Evolutionary conservation across 768 basidiomycete genomes (phyloP), one percentile per base, ranked within the genome.

Genomic region (Cystoderma amianthinum): DNA sequence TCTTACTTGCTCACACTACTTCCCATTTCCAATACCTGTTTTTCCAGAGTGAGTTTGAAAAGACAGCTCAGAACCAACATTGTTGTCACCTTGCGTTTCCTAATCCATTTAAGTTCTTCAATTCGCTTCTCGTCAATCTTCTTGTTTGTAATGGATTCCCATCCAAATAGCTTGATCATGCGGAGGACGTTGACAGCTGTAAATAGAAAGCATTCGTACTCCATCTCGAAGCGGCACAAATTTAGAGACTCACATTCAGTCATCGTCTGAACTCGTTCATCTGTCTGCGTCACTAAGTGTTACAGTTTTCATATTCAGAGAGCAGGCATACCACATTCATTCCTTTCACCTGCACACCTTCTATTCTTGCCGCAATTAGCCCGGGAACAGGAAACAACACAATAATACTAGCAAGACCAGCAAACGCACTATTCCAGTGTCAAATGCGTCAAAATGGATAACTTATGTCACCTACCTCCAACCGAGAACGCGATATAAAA

Each of bases 101-200:
- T 72, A 32, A 81, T 61, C 57, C 68, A 71, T 3, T 49, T 43
- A 12, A 89, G 58, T 55, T 89, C 86, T 3, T 71, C 70, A 33
- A 80, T 72, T 44, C 85, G 71, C 49, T 76, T 76, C 21, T 69
- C 68, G 16, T 67, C 59, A 35, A 90, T 63, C 38, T 67, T 66
- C 10, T 68, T 55, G 17, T 71, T 62, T 52, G 82, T 71, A 36
- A 74, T 69, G 43, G 71, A 68, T 67, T 80, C 71, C 72, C 84
- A 74, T 5, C 70, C 84, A 49, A 87, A 85, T 32, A 85, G 61
- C 57, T 86, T 85, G 53, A 84, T 65, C 76, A 84, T 82, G 13
- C 81, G 70, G 11, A 82, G 49, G 19, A 76, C 68, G 44, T 66
- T 68, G 52, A 79, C 63, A 9, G 64, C 77, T 77, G 38, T 3